Conservation (phyloP, 176 grass and related monocot genomes). For the Oryza meyeriana region DNA sequence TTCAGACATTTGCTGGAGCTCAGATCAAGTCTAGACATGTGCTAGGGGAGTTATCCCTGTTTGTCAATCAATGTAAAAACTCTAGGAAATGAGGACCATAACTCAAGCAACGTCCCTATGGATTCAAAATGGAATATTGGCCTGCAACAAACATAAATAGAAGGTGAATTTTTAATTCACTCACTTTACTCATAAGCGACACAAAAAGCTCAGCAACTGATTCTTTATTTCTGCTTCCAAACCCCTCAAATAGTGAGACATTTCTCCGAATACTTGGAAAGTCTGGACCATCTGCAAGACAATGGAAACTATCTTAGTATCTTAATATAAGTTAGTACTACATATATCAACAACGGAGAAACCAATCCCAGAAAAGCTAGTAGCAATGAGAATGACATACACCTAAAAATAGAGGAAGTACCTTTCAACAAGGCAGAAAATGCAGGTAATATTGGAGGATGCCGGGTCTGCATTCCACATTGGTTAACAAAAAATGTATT, state of each 20-base stretch:
- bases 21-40: not conserved
- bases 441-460: constrained; percentile 84
- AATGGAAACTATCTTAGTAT: constrained; percentile 7
- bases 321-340: constrained; percentile 22
- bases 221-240: constrained; percentile 81
- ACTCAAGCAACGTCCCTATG: not conserved
- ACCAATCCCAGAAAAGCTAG: constrained; percentile 11
- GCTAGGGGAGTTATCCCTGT: not conserved
- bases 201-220: constrained; percentile 85
- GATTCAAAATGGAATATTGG: not conserved
- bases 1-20: not conserved
- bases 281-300: constrained; percentile 61
- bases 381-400: not conserved
- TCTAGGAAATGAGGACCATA: not conserved
- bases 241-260: constrained; percentile 45
- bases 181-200: constrained; percentile 78
- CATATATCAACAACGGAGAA: not conserved
- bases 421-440: constrained; percentile 87
- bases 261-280: constrained; percentile 52
- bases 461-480: constrained; percentile 64
- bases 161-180: constrained; percentile 25
- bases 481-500: constrained; percentile 20
- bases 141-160: not conserved
- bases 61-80: not conserved
- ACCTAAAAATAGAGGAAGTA: constrained; percentile 29